phyloP scores from a whole-genome alignment of 805 yeast genomes.

The Lachancea mirantina region DNA sequence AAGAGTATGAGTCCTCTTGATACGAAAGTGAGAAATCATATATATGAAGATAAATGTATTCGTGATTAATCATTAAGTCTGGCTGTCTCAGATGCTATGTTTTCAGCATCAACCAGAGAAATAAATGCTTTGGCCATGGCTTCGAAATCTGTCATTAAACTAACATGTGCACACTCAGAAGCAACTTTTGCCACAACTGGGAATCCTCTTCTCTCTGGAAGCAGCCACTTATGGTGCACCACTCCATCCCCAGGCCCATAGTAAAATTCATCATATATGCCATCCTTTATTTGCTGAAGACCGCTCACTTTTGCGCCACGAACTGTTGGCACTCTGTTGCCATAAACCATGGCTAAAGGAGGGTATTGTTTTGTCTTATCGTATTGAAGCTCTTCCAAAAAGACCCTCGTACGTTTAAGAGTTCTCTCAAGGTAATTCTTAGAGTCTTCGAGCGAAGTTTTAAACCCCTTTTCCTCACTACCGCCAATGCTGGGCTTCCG shows the following conservation, averaged over 20 bases:
- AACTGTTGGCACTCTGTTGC: conserved; percentile 77
- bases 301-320: conserved; percentile 67
- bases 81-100: conserved; percentile 7
- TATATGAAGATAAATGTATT: too few relatives aligned
- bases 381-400: conserved; percentile 48
- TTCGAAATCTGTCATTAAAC: conserved; percentile 64
- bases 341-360: conserved; percentile 76
- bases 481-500: conserved; percentile 10
- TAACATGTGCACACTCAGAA: conserved; percentile 69
- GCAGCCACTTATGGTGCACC: conserved; percentile 70
- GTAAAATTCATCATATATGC: conserved; percentile 66
- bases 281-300: conserved; percentile 54
- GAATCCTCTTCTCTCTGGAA: conserved; percentile 73
- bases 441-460: conserved; percentile 43
- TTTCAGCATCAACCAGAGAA: conserved; percentile 56
- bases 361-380: conserved; percentile 57
- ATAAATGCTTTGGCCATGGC: conserved; percentile 65
- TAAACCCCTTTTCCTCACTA: conserved; percentile 13
- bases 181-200: conserved; percentile 62
- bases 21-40: too few relatives aligned
- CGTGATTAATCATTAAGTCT: too few relatives aligned
- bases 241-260: conserved; percentile 96
- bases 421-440: conserved; percentile 58
- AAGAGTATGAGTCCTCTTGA: conserved; percentile 14
- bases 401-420: conserved; percentile 51